Conservation (phyloP, 2,329 filamentous ascomycete genomes). For the Dactylonectria estremocensis region DNA sequence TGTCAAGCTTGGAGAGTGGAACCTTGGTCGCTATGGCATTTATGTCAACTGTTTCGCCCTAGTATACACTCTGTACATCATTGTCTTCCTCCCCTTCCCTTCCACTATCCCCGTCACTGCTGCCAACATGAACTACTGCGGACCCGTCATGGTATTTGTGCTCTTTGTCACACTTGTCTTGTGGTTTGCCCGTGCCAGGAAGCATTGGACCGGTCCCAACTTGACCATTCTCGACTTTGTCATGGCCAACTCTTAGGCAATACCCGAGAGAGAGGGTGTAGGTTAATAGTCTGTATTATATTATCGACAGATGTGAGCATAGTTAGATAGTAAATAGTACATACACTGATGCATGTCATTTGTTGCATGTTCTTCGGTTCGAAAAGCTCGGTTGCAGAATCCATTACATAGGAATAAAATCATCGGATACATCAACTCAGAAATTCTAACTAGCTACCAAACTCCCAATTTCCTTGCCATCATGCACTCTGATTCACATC, state of each 20-base stretch:
- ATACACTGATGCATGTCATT: too few species aligned
- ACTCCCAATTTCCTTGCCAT: too few species aligned
- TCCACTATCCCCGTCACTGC: slow-evolving; percentile 42
- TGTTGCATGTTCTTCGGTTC: too few species aligned
- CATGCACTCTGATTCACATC: not conserved
- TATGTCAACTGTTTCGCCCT: slow-evolving; percentile 41
- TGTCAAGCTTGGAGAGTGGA: slow-evolving; percentile 46
- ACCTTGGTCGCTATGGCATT: slow-evolving; percentile 38
- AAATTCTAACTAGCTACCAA: too few species aligned
- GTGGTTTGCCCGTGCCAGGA: slow-evolving; percentile 39
- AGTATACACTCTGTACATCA: slow-evolving; percentile 44
- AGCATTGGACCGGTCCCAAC: slow-evolving; percentile 44
- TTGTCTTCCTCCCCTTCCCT: slow-evolving; percentile 46
- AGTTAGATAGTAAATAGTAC: too few species aligned
- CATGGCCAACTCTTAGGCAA: slow-evolving; percentile 33
- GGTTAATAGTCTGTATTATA: too few species aligned
- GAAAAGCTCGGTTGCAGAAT: too few species aligned
- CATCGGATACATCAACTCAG: too few species aligned
- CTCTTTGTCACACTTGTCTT: slow-evolving; percentile 37
- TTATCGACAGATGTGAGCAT: too few species aligned
- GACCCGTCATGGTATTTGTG: slow-evolving; percentile 43
- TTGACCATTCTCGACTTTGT: slow-evolving; percentile 46
- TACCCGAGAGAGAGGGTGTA: too few species aligned
- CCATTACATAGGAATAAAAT: too few species aligned
- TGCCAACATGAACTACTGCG: slow-evolving; percentile 46